Evolutionary conservation across 2,329 filamentous ascomycete genomes (phyloP), one percentile per base, ranked within the genome.

Genomic region (Onygena corvina): DNA sequence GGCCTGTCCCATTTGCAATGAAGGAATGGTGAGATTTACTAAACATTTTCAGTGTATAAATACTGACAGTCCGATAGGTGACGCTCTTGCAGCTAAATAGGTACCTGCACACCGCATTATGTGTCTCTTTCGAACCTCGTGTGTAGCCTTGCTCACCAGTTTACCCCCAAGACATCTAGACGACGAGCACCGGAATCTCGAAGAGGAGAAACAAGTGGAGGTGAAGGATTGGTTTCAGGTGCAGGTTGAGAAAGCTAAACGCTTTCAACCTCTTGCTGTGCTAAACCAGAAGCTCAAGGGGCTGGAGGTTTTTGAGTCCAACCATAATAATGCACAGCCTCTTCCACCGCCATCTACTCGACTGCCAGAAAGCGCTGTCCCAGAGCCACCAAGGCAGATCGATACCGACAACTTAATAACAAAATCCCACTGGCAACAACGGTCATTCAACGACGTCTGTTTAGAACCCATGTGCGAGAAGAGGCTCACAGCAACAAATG

Each of bases 151-250:
- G 40, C 45, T 55, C 40, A 56, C 49, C n/a, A 14, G 11, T 27
- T 18, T 20, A 23, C 20, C 14, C 30, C 56, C 4, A 29, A 82
- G 81, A 65, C 83, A 86, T 67, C 75, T 95, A 61, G 89, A 95
- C 70, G 89, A 95, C 64, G 80, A 74, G 54, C 89, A 95, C 69
- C 84, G 89, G 64, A 89, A 94, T 61, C 77, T 95, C 11, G 84
- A 93, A 62, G 85, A 86, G 55, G 77, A 87, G 53, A 83, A 88
- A 62, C 89, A 94, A 63, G 86, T 94, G 66, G 87, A 95, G 67
- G 88, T 94, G 59, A 93, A 93, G 71, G 90, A 88, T 34, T 95
- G 89, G 89, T 94, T 95, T 69, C 86, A 93, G 71, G 84, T 86
- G 61, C 89, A 94, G 67, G 89, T 95, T 67, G 76, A 85, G 57